Percentiles rank a stretch among this genome's conserved stretches.
phyloP scores from a whole-genome alignment of 495 filamentous ascomycete species.

The Apodospora peruviana region DNA sequence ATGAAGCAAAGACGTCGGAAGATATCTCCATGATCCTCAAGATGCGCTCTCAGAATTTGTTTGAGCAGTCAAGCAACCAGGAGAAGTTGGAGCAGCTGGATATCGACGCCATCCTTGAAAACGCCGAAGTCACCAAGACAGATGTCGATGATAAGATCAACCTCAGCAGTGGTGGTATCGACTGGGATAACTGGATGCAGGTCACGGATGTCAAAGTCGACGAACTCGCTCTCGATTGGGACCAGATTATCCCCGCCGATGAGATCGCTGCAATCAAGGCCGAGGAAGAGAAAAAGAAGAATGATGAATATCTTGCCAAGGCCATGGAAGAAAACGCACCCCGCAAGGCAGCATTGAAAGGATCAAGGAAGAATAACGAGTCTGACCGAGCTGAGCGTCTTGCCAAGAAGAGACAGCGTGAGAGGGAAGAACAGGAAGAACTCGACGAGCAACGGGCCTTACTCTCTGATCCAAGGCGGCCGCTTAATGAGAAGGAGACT shows the following conservation, averaged over 20 bases:
- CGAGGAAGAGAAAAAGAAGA: constrained; percentile 75
- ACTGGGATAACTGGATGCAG: constrained; percentile 92
- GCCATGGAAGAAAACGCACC: constrained; percentile 83
- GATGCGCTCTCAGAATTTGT: constrained; percentile 91
- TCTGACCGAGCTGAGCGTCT: constrained; percentile 80
- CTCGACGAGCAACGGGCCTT: constrained; percentile 52
- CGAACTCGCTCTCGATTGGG: constrained; percentile 76
- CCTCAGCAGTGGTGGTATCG: constrained; percentile 66
- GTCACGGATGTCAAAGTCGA: constrained; percentile 94
- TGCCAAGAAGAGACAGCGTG: constrained; percentile 85
- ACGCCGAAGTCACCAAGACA: constrained; percentile 91
- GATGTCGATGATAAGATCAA: constrained; percentile 66
- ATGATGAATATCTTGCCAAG: constrained; percentile 75
- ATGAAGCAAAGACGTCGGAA: constrained; percentile 78
- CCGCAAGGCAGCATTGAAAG: constrained; percentile 60
- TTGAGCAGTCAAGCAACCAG: constrained; percentile 93
- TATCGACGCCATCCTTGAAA: constrained; percentile 92
- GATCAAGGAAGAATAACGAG: constrained; percentile 54
- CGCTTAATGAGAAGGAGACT: constrained; percentile 83
- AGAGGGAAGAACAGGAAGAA: constrained; percentile 60
- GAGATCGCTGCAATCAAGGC: constrained; percentile 82
- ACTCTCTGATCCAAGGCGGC: constrained; percentile 70
- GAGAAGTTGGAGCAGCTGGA: constrained; percentile 96
- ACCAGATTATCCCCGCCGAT: constrained; percentile 95
- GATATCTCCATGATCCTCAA: constrained; percentile 93